Percentiles rank a stretch among this genome's conserved stretches.
Conservation (phyloP, 441 rosid species). For the Cnidoscolus chayamansa region DNA sequence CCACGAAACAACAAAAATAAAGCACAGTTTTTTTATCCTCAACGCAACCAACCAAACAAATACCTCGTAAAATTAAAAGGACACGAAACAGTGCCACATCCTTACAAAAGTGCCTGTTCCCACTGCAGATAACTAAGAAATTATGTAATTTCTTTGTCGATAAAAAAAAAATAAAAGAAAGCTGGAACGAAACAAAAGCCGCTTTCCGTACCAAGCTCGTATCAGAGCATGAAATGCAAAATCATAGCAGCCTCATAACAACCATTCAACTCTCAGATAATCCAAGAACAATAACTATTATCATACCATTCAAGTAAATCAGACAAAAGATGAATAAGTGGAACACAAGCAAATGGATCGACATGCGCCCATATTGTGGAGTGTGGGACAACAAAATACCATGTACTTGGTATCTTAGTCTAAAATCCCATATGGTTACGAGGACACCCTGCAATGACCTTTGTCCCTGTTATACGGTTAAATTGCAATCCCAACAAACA, state of each 20-base stretch:
- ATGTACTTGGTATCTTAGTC: background rate
- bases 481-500: background rate
- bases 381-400: background rate
- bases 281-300: too few relatives aligned
- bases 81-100: too few relatives aligned
- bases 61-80: too few relatives aligned
- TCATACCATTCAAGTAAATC: too few relatives aligned
- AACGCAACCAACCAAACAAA: background rate
- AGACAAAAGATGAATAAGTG: too few relatives aligned
- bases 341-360: too few relatives aligned
- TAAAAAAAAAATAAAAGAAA: background rate
- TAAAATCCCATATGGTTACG: background rate
- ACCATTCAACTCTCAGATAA: too few relatives aligned
- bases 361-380: too few relatives aligned
- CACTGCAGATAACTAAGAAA: too few relatives aligned
- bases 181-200: slow-evolving; percentile 1
- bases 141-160: background rate
- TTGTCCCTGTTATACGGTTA: background rate
- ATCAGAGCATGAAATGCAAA: background rate
- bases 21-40: background rate
- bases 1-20: background rate
- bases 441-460: background rate
- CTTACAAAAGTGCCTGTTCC: too few relatives aligned
- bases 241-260: too few relatives aligned
- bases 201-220: background rate